phyloP scores from a whole-genome alignment of 345 rosid genomes.

The Euphorbia lathyris region DNA sequence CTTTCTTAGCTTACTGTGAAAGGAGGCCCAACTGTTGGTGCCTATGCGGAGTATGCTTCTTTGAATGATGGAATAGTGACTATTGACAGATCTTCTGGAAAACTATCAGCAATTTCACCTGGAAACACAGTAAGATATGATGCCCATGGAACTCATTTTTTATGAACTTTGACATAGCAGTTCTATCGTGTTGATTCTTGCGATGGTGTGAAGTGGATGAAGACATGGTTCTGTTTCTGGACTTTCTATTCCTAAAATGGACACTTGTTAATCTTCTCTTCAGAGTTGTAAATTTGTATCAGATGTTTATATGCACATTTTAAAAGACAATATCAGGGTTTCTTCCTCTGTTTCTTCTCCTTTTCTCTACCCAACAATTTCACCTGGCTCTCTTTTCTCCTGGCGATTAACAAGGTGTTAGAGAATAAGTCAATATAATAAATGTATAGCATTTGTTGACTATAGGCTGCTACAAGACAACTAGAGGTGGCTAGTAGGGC shows the following conservation, averaged over 20 bases:
- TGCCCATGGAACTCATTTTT: constrained; percentile 13
- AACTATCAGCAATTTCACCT: constrained; percentile 62
- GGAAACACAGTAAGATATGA: constrained; percentile 75
- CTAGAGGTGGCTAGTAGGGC: no score
- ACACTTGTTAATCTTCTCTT: not conserved
- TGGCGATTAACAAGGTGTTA: not conserved
- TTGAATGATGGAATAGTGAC: constrained; percentile 52
- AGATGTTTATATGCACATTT: no score
- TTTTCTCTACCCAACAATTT: not conserved
- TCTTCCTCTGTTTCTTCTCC: not conserved
- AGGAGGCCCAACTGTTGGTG: constrained; percentile 90
- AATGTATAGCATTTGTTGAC: no score
- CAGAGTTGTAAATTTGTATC: not conserved
- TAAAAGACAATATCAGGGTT: not conserved
- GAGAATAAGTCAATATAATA: no score
- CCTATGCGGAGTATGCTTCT: constrained; percentile 53
- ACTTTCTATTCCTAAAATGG: not conserved
- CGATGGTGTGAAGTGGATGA: not conserved
- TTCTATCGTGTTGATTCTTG: constrained; percentile 13
- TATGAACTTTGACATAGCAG: not conserved
- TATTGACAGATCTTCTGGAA: constrained; percentile 61
- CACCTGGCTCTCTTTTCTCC: not conserved
- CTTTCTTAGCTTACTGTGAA: constrained; percentile 54
- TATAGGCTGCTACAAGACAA: no score
- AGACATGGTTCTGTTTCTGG: not conserved